phyloP scores from a whole-genome alignment of 192 early-diverging fungal genomes.

The Coemansia asiatica region DNA sequence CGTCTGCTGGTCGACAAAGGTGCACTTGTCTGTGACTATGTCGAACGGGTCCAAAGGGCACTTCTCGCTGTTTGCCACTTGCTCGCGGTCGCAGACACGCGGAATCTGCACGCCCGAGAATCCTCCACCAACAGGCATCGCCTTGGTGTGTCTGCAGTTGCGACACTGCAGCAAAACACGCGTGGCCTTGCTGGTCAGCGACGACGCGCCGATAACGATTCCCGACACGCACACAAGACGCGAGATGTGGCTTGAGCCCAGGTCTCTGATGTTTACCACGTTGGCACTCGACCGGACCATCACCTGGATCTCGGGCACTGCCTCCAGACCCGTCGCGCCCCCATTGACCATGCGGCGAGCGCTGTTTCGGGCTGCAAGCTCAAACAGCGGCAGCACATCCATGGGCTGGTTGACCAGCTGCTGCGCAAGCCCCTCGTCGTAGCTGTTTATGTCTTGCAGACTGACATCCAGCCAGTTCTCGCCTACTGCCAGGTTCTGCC shows the following conservation, averaged over 20 bases:
- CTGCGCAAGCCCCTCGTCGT: constrained; percentile 82
- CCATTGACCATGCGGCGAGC: constrained; percentile 71
- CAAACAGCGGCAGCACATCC: constrained; percentile 85
- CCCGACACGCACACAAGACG: constrained; percentile 94
- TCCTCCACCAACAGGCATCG: constrained; percentile 78
- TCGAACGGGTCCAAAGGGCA: constrained; percentile 86
- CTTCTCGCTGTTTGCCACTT: constrained; percentile 29
- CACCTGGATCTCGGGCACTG: constrained; percentile 86
- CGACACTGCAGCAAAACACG: constrained; percentile 86
- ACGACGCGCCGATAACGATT: constrained; percentile 91
- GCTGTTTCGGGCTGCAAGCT: constrained; percentile 76
- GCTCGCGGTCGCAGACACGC: constrained; percentile 75
- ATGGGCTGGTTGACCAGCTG: constrained; percentile 74
- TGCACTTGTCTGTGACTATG: constrained; percentile 92
- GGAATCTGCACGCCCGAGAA: constrained; percentile 84
- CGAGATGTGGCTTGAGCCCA: constrained; percentile 82
- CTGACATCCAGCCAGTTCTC: constrained; percentile 84
- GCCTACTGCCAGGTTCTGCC: constrained; percentile 75
- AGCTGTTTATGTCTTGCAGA: constrained; percentile 80
- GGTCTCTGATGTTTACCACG: constrained; percentile 83
- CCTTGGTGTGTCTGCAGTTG: constrained; percentile 79
- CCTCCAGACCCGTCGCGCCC: constrained; percentile 56
- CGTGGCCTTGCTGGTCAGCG: constrained; percentile 86
- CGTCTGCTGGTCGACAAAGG: constrained; percentile 94
- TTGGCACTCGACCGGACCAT: constrained; percentile 81